Percentiles rank a stretch among this genome's conserved stretches.
Conservation (phyloP, 2,329 filamentous ascomycete genomes). For the Arthrocladium fulminans region DNA sequence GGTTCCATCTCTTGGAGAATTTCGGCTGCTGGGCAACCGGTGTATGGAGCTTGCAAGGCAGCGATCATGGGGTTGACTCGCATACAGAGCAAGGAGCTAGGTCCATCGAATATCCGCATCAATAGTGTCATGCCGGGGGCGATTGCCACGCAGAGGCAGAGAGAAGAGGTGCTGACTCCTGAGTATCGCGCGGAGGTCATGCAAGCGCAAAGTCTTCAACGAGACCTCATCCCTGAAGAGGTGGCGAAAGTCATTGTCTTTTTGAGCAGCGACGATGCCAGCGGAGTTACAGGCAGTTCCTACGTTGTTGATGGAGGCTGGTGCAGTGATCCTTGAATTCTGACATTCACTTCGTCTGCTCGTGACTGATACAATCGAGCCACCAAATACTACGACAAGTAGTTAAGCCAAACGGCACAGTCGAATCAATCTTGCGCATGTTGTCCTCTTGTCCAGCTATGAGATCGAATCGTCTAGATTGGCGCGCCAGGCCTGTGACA, state of each 20-base stretch:
- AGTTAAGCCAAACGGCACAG: no score
- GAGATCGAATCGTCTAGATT: no score
- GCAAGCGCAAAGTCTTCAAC: slow-evolving; percentile 33
- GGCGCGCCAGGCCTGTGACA: no score
- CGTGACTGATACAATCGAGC: no score
- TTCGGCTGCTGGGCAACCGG: slow-evolving; percentile 27
- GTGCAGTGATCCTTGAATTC: background rate
- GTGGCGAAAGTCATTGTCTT: slow-evolving; percentile 44
- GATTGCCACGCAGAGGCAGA: slow-evolving; percentile 40
- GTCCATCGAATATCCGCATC: slow-evolving; percentile 27
- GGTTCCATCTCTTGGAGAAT: slow-evolving; percentile 35
- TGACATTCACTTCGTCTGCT: no score
- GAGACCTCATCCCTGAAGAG: slow-evolving; percentile 44
- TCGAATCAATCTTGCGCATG: no score
- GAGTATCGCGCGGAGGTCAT: slow-evolving; percentile 29
- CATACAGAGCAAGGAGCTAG: slow-evolving; percentile 28
- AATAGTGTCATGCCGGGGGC: slow-evolving; percentile 35
- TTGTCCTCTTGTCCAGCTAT: no score
- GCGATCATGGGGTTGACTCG: slow-evolving; percentile 38
- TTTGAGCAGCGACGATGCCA: slow-evolving; percentile 40
- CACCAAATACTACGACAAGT: no score
- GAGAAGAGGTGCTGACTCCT: slow-evolving; percentile 32
- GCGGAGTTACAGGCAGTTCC: slow-evolving; percentile 45
- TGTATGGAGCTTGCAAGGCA: slow-evolving; percentile 38
- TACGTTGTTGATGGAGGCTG: slow-evolving; percentile 46